These are phyloP conservation scores for Xylaria bambusicola DNA, from an alignment of 495 filamentous ascomycete species.

Conservation along the genomic window DNA sequence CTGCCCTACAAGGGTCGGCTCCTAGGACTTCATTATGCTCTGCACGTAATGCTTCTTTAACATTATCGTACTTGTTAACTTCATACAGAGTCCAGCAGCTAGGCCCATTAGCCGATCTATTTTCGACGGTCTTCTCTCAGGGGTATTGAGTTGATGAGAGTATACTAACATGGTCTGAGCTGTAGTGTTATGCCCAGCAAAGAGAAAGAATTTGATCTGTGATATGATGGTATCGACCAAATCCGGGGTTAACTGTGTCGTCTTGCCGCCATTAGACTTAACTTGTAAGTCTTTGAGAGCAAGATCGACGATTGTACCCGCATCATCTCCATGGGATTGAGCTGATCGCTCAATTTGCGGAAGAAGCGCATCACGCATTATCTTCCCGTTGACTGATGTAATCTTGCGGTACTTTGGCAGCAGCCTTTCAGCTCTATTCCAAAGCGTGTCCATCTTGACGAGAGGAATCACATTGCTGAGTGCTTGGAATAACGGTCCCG, in stretches of 20 bases:
- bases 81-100: constrained; percentile 34
- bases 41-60: constrained; percentile 33
- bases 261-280: constrained; percentile 6
- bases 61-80: constrained; percentile 38
- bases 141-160: not conserved
- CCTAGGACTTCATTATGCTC: constrained; percentile 45
- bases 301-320: constrained; percentile 17
- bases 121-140: not conserved
- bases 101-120: not conserved
- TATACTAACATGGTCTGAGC: constrained; percentile 23
- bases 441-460: constrained; percentile 5
- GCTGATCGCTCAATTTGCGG: not conserved
- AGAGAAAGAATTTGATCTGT: constrained; percentile 36
- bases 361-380: not conserved
- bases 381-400: not conserved
- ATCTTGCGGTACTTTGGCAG: not conserved
- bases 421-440: constrained; percentile 1
- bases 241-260: constrained; percentile 5
- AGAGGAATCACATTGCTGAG: constrained; percentile 15
- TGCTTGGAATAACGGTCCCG: constrained; percentile 16
- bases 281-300: constrained; percentile 18
- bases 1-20: constrained; percentile 5
- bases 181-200: constrained; percentile 45
- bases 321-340: not conserved
- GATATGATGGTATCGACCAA: constrained; percentile 15